Conservation (phyloP, 2,329 filamentous ascomycete species). For the Emmonsiellopsis sp. region DNA sequence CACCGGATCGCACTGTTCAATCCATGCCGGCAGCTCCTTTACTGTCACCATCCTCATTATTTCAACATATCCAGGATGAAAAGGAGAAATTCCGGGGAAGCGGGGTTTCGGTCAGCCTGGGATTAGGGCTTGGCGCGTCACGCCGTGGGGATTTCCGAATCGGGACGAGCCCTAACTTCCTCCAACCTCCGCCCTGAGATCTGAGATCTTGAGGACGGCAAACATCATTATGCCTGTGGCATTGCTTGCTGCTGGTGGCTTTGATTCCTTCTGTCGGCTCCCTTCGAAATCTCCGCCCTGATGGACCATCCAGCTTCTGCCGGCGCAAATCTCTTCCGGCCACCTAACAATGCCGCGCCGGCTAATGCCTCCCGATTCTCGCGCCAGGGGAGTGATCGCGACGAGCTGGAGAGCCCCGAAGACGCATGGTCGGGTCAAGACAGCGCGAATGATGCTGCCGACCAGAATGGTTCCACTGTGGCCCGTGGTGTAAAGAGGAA, state of each 20-base stretch:
- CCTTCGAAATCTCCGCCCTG: not conserved
- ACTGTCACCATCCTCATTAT: no score
- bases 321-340: not conserved
- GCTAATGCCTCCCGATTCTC: not conserved
- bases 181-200: not conserved
- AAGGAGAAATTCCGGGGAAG: not conserved
- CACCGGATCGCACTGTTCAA: no score
- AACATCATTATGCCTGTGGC: not conserved
- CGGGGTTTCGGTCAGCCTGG: not conserved
- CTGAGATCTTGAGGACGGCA: not conserved
- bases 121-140: not conserved
- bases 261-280: not conserved
- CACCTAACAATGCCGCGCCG: not conserved
- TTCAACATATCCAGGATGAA: no score
- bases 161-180: not conserved
- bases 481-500: conserved; percentile 9
- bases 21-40: no score
- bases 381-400: conserved; percentile 6
- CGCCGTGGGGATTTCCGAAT: not conserved
- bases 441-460: conserved; percentile 25
- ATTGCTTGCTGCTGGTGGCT: not conserved
- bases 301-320: not conserved
- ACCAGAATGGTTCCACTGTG: conserved; percentile 6
- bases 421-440: conserved; percentile 33
- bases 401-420: conserved; percentile 15